A percentile compares a stretch with the other conserved stretches of the same genome.
These are phyloP conservation scores for Hagleromyces aurorensis DNA, from an alignment of 805 yeast species.

Conservation along the genomic window DNA sequence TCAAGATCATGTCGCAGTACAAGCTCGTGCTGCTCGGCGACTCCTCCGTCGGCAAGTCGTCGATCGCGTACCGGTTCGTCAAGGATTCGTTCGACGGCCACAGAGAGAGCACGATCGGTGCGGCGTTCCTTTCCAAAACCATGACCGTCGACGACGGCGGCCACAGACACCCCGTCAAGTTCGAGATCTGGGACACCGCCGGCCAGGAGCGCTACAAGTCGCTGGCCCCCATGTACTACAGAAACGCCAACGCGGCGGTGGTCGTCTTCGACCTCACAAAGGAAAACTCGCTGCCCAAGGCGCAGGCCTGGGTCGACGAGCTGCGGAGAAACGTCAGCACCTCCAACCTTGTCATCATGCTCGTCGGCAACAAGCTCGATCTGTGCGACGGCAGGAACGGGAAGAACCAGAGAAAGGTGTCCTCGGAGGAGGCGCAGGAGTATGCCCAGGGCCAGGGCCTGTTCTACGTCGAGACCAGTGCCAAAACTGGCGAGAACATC, in stretches of 20 bases:
- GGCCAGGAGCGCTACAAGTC: conserved; percentile 87
- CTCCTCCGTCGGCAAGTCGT: conserved; percentile 76
- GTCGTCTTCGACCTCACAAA: conserved; percentile 81
- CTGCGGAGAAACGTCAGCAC: conserved; percentile 72
- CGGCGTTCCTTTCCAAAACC: conserved; percentile 88
- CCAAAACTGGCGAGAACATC: conserved; percentile 48
- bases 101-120: conserved; percentile 95
- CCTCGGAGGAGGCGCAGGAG: conserved; percentile 39
- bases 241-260: conserved; percentile 76
- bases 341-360: conserved; percentile 65
- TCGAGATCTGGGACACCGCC: conserved; percentile 91
- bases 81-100: conserved; percentile 65
- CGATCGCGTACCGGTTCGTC: conserved; percentile 76
- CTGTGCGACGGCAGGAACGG: conserved; percentile 44
- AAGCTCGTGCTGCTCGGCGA: conserved; percentile 73
- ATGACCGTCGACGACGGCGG: conserved; percentile 32
- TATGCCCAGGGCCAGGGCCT: conserved; percentile 48
- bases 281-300: conserved; percentile 63
- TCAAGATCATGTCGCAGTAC: conserved; percentile 36
- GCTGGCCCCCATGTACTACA: conserved; percentile 74
- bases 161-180: conserved; percentile 33
- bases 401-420: conserved; percentile 39
- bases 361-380: conserved; percentile 85
- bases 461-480: conserved; percentile 48
- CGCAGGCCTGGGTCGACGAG: conserved; percentile 88